These are phyloP conservation scores for Phytophthora foliorum DNA, from an alignment of 352 stramenopile species.

Conservation along the genomic window DNA sequence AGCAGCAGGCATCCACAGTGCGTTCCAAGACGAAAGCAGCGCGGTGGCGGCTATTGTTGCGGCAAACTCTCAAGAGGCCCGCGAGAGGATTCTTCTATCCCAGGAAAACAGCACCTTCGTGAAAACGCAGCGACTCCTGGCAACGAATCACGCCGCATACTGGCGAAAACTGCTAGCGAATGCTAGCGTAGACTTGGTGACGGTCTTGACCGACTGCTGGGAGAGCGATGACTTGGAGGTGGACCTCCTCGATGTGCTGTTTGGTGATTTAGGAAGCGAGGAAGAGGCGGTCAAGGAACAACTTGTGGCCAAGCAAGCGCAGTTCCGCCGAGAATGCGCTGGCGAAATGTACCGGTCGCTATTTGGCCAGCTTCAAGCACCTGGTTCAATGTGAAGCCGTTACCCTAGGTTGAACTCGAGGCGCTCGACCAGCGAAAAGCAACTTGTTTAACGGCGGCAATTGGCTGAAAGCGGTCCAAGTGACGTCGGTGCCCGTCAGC, in stretches of 20 bases:
- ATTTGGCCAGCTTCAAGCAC: constrained; percentile 28
- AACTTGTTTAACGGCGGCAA: constrained; percentile 20
- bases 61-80: constrained; percentile 27
- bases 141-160: constrained; percentile 15
- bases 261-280: constrained; percentile 44
- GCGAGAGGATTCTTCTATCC: constrained; percentile 49
- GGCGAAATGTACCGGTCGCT: constrained; percentile 32
- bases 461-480: not conserved
- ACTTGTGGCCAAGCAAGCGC: constrained; percentile 49
- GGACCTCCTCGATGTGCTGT: constrained; percentile 41
- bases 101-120: constrained; percentile 13
- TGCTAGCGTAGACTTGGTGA: constrained; percentile 52
- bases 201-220: constrained; percentile 52
- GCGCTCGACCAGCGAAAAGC: constrained; percentile 20
- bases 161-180: constrained; percentile 49
- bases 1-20: not conserved
- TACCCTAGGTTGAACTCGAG: constrained; percentile 20
- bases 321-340: constrained; percentile 44
- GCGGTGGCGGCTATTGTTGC: constrained; percentile 22
- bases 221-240: constrained; percentile 38
- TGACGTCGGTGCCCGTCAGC: constrained; percentile 14
- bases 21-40: constrained; percentile 14
- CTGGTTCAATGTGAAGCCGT: constrained; percentile 18
- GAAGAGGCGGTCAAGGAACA: constrained; percentile 47
- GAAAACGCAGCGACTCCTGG: constrained; percentile 33